Evolutionary conservation across 345 rosid genomes (phyloP).

Genomic region (Luvunga scandens): DNA sequence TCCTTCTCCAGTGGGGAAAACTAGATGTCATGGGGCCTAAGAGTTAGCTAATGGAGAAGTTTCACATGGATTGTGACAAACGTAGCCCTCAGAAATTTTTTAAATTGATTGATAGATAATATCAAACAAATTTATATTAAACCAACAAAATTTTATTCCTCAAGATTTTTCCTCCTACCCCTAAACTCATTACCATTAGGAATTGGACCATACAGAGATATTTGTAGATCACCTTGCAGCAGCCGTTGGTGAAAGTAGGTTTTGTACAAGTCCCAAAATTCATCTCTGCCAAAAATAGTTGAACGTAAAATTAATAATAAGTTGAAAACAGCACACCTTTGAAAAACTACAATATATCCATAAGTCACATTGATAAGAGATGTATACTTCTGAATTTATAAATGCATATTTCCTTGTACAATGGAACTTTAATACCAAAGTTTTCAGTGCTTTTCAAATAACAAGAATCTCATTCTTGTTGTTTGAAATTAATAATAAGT

Average conservation of each 20-base stretch:
- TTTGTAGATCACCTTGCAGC: slow-evolving; percentile 46
- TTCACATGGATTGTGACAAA: background rate
- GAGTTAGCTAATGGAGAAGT: background rate
- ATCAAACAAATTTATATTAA: background rate
- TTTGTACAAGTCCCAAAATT: slow-evolving; percentile 86
- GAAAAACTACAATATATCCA: background rate
- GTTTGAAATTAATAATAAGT: background rate
- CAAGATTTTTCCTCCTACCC: slow-evolving; percentile 26
- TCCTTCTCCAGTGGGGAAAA: background rate
- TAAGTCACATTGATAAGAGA: background rate
- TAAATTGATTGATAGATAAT: background rate
- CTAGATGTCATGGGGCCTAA: background rate
- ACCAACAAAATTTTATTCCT: slow-evolving; percentile 12
- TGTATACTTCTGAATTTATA: background rate
- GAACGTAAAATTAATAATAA: background rate
- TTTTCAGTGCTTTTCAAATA: background rate
- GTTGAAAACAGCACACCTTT: background rate
- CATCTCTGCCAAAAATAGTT: slow-evolving; percentile 52
- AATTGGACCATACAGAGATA: slow-evolving; percentile 69
- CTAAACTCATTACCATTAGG: slow-evolving; percentile 27
- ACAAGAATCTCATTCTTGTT: background rate
- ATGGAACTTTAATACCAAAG: background rate
- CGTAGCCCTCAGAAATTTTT: background rate
- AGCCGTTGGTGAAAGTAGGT: slow-evolving; percentile 61
- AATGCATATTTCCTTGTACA: too few relatives aligned